phyloP scores from a whole-genome alignment of 495 filamentous ascomycete species.

The Aspergillus cavernicola region DNA sequence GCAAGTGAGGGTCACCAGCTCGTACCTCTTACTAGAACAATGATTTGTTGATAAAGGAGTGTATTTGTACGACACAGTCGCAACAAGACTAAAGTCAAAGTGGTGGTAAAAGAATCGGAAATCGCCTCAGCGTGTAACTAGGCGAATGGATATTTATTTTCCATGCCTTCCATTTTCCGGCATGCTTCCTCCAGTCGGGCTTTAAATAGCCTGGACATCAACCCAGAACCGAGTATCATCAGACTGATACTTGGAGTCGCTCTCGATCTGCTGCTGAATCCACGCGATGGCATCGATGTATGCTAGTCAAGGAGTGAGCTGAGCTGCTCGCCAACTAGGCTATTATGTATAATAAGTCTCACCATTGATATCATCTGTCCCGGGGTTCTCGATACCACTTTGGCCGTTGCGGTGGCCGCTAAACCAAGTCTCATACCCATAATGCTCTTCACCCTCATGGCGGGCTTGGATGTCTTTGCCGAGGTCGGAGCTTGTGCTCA shows the following conservation, averaged over 20 bases:
- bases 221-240: constrained; percentile 14
- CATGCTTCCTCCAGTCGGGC: too few relatives aligned
- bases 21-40: too few relatives aligned
- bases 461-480: constrained; percentile 25
- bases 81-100: too few relatives aligned
- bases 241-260: constrained; percentile 15
- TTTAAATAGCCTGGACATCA: constrained; percentile 9
- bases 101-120: too few relatives aligned
- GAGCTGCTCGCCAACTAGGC: neutral
- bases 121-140: too few relatives aligned
- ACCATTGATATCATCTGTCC: constrained; percentile 24
- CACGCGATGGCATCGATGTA: constrained; percentile 25
- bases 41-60: too few relatives aligned
- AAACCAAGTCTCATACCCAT: constrained; percentile 27
- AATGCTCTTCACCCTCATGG: constrained; percentile 24
- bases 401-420: constrained; percentile 27
- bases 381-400: constrained; percentile 20
- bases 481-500: constrained; percentile 17
- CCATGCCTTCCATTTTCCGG: neutral
- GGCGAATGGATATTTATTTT: neutral
- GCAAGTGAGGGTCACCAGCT: too few relatives aligned
- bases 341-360: neutral
- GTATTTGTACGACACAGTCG: too few relatives aligned
- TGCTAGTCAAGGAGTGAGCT: constrained; percentile 10
- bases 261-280: constrained; percentile 30